Base-by-base conservation (phyloP, 495 filamentous ascomycete species). In the Penicillium subrubescens region DNA sequence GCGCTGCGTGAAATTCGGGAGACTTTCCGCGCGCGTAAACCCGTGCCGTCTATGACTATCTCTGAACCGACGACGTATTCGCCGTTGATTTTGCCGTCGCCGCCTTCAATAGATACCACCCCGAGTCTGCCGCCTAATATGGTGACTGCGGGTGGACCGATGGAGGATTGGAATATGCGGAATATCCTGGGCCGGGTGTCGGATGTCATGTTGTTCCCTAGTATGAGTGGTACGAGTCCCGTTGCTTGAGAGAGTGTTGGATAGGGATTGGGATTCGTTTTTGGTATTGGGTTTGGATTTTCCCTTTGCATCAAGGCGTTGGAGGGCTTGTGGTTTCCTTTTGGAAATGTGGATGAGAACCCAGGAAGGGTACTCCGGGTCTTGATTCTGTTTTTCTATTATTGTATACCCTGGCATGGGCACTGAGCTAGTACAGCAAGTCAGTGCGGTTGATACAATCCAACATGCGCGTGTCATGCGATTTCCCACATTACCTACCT, bases 191-290 rank as follows among this genome's bases (percentile, higher is more conserved):
- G 63, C 31, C 72, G 69, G 19, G 79, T 81, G 12, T 79, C 79
- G 50, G 74, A 79, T 33, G 79, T 79, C 31, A 81, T 81, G 79
- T 58, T 79, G 46, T 81, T 81, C 51, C 79, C 79, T 11, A 76
- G 60, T n/a, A 75, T 77, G 73, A 71, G 66, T 27, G 73, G 67
- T 6, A 53, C 63, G 6, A 35, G 60, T 15, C 64, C 71, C 2
- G 41, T 57, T 19, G 60, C 37, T 2, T 69, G 57, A 66, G 14
- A 17, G 15, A 17, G 1, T 15, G 17, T 15, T 15, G 50, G n/a
- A 3, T 21, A 7, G 44, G 19, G 44, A 10, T 17, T 17, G 37
- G 11, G n/a, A n/a, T n/a, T n/a, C n/a, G n/a, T n/a, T n/a, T n/a
- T n/a, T n/a, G n/a, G n/a, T n/a, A n/a, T n/a, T n/a, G n/a, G n/a